Evolutionary conservation across 2,329 filamentous ascomycete species (phyloP).

Genomic region (Aspergillus alliaceus): DNA sequence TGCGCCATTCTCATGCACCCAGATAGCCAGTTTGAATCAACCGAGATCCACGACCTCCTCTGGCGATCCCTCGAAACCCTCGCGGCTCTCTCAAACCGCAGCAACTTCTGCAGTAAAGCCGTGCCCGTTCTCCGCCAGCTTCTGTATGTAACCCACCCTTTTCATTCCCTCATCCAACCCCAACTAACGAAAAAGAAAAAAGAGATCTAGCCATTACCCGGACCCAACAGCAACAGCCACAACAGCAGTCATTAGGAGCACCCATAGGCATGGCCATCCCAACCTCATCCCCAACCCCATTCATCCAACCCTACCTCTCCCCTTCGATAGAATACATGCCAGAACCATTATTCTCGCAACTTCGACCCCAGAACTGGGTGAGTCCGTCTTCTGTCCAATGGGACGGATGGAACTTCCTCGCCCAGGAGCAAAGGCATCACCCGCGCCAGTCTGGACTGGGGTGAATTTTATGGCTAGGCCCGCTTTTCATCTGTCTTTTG

Average conservation of each 20-base stretch:
- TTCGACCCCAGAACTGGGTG: conserved; percentile 38
- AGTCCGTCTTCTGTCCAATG: conserved; percentile 29
- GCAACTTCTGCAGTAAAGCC: conserved; percentile 38
- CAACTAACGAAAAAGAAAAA: conserved; percentile 3
- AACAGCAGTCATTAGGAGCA: conserved; percentile 1
- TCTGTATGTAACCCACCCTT: conserved; percentile 29
- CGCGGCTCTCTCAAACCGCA: conserved; percentile 33
- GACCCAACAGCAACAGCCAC: conserved; percentile 7
- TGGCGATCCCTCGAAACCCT: conserved; percentile 33
- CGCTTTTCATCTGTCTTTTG: no score
- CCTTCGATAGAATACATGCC: conserved; percentile 8
- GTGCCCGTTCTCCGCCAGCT: conserved; percentile 35
- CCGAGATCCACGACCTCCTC: conserved; percentile 30
- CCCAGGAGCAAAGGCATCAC: background rate
- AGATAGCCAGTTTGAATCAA: conserved; percentile 28
- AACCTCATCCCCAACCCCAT: conserved; percentile 4
- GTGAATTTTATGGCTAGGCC: background rate
- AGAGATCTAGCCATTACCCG: conserved; percentile 27
- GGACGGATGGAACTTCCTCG: conserved; percentile 20
- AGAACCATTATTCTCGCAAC: conserved; percentile 19
- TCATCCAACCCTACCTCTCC: conserved; percentile 5
- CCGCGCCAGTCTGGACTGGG: background rate
- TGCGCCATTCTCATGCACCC: conserved; percentile 29
- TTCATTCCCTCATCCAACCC: background rate
- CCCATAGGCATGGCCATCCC: conserved; percentile 7